Evolutionary conservation across 805 yeast species (phyloP).

Genomic region (Ogataea zsoltii): DNA sequence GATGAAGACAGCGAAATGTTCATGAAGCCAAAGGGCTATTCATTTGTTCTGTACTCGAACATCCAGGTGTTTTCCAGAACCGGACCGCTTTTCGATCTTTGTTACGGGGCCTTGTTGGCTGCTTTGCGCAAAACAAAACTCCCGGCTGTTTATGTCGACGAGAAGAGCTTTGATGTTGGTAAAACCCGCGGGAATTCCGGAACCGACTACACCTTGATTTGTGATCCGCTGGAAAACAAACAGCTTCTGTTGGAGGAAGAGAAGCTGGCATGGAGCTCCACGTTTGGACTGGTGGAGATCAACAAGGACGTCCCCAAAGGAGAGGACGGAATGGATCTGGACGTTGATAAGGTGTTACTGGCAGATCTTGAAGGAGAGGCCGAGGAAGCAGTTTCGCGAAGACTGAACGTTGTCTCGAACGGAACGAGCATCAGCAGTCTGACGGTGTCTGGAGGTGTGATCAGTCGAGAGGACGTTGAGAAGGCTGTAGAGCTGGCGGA

Average conservation of each 20-base stretch:
- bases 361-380: slow-evolving; percentile 85
- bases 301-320: slow-evolving; percentile 35
- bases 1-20: slow-evolving; percentile 42
- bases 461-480: slow-evolving; percentile 48
- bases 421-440: slow-evolving; percentile 42
- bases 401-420: slow-evolving; percentile 45
- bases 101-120: slow-evolving; percentile 64
- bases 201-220: slow-evolving; percentile 51
- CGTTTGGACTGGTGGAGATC: slow-evolving; percentile 58
- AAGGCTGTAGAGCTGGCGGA: slow-evolving; percentile 49
- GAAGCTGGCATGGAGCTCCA: slow-evolving; percentile 46
- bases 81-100: slow-evolving; percentile 79
- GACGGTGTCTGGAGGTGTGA: slow-evolving; percentile 49
- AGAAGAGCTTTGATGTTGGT: slow-evolving; percentile 52
- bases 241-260: slow-evolving; percentile 41
- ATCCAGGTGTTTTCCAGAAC: slow-evolving; percentile 76
- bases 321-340: slow-evolving; percentile 34
- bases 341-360: slow-evolving; percentile 44
- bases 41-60: slow-evolving; percentile 67
- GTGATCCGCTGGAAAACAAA: slow-evolving; percentile 47
- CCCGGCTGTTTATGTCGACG: slow-evolving; percentile 71
- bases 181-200: slow-evolving; percentile 19
- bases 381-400: slow-evolving; percentile 67
- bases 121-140: slow-evolving; percentile 62
- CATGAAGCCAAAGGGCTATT: slow-evolving; percentile 42